Evolutionary conservation across 192 early-diverging fungal genomes (phyloP).

Genomic region (Coemansia sp.): DNA sequence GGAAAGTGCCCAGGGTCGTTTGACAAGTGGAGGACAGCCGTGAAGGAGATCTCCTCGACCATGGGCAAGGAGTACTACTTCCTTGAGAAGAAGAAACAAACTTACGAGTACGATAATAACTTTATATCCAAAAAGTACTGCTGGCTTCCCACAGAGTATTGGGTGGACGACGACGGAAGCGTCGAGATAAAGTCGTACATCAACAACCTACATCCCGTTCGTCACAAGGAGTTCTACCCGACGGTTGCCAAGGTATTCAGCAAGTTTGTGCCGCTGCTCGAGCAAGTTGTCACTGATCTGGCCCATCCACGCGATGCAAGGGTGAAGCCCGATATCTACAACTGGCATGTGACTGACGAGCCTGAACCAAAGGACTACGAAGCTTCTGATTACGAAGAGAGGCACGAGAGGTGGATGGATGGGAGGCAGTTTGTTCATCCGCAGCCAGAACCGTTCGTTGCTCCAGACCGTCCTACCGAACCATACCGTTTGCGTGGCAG

Average conservation of each 20-base stretch:
- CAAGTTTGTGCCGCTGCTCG: conserved; percentile 67
- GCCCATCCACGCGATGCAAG: no score
- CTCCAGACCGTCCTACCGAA: no score
- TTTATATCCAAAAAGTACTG: conserved; percentile 26
- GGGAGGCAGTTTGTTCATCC: no score
- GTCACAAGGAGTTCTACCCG: conserved; percentile 57
- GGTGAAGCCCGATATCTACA: no score
- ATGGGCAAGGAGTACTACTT: no score
- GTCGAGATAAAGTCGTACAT: conserved; percentile 65
- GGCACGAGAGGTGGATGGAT: no score
- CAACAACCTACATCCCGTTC: conserved; percentile 70
- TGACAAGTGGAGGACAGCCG: conserved; percentile 11
- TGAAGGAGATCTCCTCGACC: background rate
- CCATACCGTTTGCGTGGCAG: conserved; percentile 4
- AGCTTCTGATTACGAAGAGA: no score
- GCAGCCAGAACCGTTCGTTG: no score
- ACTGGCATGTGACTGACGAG: no score
- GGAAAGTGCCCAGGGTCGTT: conserved; percentile 21
- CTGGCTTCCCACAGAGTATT: conserved; percentile 73
- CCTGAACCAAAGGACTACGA: no score
- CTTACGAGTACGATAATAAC: background rate
- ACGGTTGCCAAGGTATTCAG: conserved; percentile 58
- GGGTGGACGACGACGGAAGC: conserved; percentile 54
- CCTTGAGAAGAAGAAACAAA: conserved; percentile 1
- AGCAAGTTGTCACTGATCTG: conserved; percentile 54